phyloP scores from a whole-genome alignment of 129 eudicot genomes.

The Saussurea involucrata region DNA sequence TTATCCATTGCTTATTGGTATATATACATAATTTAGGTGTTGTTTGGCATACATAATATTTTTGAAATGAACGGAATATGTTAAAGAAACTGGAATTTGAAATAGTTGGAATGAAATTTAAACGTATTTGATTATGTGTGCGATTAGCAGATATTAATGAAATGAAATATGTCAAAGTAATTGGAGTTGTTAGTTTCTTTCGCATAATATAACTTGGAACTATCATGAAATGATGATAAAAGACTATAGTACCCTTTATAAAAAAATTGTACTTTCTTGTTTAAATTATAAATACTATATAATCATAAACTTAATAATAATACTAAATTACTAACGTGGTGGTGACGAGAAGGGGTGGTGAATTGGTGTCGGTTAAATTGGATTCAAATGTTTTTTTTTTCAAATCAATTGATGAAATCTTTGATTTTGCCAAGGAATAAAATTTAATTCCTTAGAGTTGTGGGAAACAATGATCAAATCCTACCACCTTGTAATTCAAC shows the following conservation, averaged over 20 bases:
- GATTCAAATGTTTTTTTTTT: no score
- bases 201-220: neutral
- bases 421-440: neutral
- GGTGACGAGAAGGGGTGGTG: no score
- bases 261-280: neutral
- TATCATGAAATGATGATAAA: neutral
- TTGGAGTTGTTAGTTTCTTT: neutral
- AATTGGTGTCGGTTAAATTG: no score
- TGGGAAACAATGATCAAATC: neutral
- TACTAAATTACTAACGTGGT: no score
- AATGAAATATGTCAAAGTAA: no score
- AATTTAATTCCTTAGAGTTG: neutral
- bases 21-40: neutral
- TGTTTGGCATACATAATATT: neutral
- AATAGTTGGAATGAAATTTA: neutral
- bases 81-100: neutral
- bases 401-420: neutral
- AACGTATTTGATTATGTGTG: neutral
- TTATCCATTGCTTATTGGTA: neutral
- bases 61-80: neutral
- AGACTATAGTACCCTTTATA: neutral
- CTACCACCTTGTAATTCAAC: neutral
- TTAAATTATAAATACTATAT: no score
- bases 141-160: neutral
- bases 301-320: no score